Evolutionary conservation across 2,329 filamentous ascomycete species (phyloP).

Genomic region (Aspergillus jensenii): DNA sequence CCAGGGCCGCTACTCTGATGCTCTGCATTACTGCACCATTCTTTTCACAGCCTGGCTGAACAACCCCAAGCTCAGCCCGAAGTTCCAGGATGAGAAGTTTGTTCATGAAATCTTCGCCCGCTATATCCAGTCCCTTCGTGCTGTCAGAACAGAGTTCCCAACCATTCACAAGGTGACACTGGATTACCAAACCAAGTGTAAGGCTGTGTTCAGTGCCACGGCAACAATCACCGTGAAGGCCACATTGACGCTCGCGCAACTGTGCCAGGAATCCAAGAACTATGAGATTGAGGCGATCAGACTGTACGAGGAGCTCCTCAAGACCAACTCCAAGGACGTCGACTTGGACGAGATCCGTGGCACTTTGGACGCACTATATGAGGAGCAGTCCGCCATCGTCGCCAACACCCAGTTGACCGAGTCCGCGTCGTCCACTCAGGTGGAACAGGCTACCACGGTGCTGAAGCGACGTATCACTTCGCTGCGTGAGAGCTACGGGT

Average conservation of each 20-base stretch:
- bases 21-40: slow-evolving; percentile 33
- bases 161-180: slow-evolving; percentile 35
- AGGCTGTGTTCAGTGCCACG: slow-evolving; percentile 34
- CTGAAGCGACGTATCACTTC: slow-evolving; percentile 30
- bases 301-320: slow-evolving; percentile 39
- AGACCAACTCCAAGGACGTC: slow-evolving; percentile 31
- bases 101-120: slow-evolving; percentile 34
- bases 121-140: slow-evolving; percentile 38
- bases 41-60: slow-evolving; percentile 39
- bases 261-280: slow-evolving; percentile 40
- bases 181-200: slow-evolving; percentile 36
- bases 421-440: slow-evolving; percentile 28
- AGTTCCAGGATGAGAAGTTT: slow-evolving; percentile 35
- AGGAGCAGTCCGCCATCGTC: slow-evolving; percentile 33
- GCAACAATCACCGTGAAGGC: slow-evolving; percentile 39
- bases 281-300: slow-evolving; percentile 36
- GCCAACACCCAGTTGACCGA: slow-evolving; percentile 21
- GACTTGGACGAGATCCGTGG: slow-evolving; percentile 35
- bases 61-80: slow-evolving; percentile 32
- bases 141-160: slow-evolving; percentile 30
- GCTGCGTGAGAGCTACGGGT: slow-evolving; percentile 35
- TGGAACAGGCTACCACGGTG: slow-evolving; percentile 32
- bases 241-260: slow-evolving; percentile 34
- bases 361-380: slow-evolving; percentile 38
- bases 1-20: slow-evolving; percentile 39